Percentiles rank a stretch among this genome's conserved stretches.
Evolutionary conservation across 2,329 filamentous ascomycete genomes (phyloP).

Genomic region (Hypoxylon sp.): DNA sequence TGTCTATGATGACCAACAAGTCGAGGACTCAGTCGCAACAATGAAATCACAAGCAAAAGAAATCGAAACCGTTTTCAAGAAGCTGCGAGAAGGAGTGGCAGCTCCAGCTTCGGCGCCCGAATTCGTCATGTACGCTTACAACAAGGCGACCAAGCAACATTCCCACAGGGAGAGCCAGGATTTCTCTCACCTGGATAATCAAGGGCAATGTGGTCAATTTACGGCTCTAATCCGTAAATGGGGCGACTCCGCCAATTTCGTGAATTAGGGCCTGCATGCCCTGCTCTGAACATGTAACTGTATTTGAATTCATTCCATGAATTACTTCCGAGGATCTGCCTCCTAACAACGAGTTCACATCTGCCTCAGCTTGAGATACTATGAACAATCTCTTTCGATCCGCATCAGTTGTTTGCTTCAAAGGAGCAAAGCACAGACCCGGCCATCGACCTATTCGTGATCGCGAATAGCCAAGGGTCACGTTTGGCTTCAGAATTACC

Average conservation of each 20-base stretch:
- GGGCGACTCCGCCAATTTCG: slow-evolving; percentile 29
- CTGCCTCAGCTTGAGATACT: background rate
- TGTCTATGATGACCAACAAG: slow-evolving; percentile 49
- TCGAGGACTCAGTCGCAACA: slow-evolving; percentile 51
- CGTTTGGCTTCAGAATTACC: background rate
- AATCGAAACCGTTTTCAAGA: slow-evolving; percentile 43
- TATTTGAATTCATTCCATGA: background rate
- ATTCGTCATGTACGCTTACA: slow-evolving; percentile 47
- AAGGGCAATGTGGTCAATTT: slow-evolving; percentile 44
- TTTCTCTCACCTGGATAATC: slow-evolving; percentile 10
- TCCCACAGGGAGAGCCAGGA: slow-evolving; percentile 32
- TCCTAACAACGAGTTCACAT: background rate
- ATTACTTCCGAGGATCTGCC: background rate
- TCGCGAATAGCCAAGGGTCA: background rate
- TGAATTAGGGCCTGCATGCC: slow-evolving; percentile 1
- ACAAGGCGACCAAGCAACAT: slow-evolving; percentile 38
- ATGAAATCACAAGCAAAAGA: slow-evolving; percentile 47
- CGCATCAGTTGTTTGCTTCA: background rate
- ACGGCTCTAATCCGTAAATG: slow-evolving; percentile 46
- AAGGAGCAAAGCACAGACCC: background rate
- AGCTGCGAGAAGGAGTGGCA: slow-evolving; percentile 38
- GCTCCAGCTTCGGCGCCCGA: slow-evolving; percentile 38
- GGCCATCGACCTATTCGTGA: too few relatives aligned
- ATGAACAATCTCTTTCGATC: background rate
- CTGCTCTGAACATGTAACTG: background rate